Evolutionary conservation across 1,284 basidiomycete species (phyloP), one percentile per base, ranked within the genome.

Genomic region (Rhodotorula sp.): DNA sequence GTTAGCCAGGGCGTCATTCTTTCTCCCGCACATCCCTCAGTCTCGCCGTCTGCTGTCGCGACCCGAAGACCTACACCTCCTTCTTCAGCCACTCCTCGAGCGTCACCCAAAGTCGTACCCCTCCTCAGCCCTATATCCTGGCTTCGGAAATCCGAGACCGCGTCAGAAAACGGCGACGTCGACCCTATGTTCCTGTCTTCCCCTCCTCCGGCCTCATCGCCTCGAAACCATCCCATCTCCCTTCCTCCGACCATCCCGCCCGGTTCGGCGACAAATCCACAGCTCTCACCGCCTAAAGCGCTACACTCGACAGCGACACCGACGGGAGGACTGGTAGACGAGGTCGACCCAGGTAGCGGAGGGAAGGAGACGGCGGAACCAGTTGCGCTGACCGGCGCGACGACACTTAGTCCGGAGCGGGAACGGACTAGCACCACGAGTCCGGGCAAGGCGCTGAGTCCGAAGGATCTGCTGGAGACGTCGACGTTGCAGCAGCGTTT

Each of bases 301-400:
- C 17, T 47, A n/a, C 53, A 24, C 0, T 46, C 60, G 4, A 74
- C 70, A 8, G 29, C 66, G 17, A 75, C 74, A 1, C 74, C 74
- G 8, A 73, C 74, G 2, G 74, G 74, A n/a, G 74, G 74, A 20
- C 34, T 75, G 20, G 74, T 75, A 1, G 74, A 75, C 51, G 74
- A 75, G 36, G 74, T 75, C 2, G 74, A 75, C 52, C 71, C 68
- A 0, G 74, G 74, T 2, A 60, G 55, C 20, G 74, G 74, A 10
- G 63, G 63, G 17, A 32, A 11, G 19, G 74, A 75, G 53, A 59
- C 59, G 22, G 61, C 49, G 4, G 68, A 64, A 20, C 74, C 74
- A 6, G 65, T 75, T 20, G 71, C 66, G 22, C 29, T 75, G 1
- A 64, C 59, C n/a, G 46, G 52, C 22, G 62, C 66, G 15, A 62